Base-by-base conservation (phyloP, 345 rosid genomes). In the Brassica cretica region DNA sequence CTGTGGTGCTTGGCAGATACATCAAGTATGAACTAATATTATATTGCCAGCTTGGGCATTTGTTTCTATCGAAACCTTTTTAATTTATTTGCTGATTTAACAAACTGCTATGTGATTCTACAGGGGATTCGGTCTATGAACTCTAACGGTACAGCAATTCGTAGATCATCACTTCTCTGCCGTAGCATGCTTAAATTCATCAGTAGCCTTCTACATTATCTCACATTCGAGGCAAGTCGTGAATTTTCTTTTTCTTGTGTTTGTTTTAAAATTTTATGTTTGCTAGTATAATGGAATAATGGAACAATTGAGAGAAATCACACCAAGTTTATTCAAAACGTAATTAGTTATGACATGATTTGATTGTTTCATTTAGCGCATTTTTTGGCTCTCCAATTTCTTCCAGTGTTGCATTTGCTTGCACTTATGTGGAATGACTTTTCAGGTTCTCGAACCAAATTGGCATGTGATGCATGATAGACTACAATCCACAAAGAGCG, bases 141-240 rank as follows among this genome's bases (percentile, higher is more conserved):
- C 73, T 74, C 87, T 32, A 85, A 82, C 24, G 96, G 96, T 81
- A 87, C 99, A n/a, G 93, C 90, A 63, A 83, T 95, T 72, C 82
- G 84, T 73, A 87, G 99, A 86, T 95, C 97, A 80, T 90, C 97
- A 61, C 87, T 95, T 77, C 94, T 95, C 66, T 95, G 98, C 72
- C 97, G 98, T 62, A 93, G 99, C 83, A 93, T 95, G 98, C 94
- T 95, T 77, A 95, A 87, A 82, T 92, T 95, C 77, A 90, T 93
- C 12, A 91, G 87, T 76, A 93, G 98, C 85, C 96, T 95, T 81
- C 88, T 95, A 68, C 99, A 95, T 86, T 95, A 91, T 80, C 88
- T 95, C 66, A 95, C 99, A 41, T 95, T 93, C 65, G 99, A 95
- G 97, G 99, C 81, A 91, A 75, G 95, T 86, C 44, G 10, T 69